Conservation (phyloP, 2,329 filamentous ascomycete genomes). For the Pleoardoris graminearum region DNA sequence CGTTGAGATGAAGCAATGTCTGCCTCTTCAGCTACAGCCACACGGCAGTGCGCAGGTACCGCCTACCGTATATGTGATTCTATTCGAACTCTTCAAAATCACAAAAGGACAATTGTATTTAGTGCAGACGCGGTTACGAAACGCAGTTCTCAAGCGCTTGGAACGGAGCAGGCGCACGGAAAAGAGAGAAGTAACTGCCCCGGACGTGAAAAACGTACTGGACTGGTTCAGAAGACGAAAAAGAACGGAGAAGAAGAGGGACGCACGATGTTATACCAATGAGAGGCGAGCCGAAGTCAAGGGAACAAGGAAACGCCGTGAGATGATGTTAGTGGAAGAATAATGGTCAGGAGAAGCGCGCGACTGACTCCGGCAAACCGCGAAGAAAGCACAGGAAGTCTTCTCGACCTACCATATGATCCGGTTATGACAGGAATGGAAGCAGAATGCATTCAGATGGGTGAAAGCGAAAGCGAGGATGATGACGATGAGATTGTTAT, state of each 20-base stretch:
- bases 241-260: background rate
- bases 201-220: background rate
- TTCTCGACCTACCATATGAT: background rate
- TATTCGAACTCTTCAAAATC: background rate
- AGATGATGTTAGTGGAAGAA: background rate
- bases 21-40: background rate
- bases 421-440: background rate
- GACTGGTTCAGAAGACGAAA: background rate
- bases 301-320: background rate
- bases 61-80: background rate
- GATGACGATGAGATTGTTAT: background rate
- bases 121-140: background rate
- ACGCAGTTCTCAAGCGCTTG: background rate
- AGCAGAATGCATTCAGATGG: background rate
- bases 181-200: background rate
- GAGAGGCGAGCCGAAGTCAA: background rate
- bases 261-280: background rate
- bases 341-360: background rate
- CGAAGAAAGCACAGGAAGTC: background rate
- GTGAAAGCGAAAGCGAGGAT: background rate
- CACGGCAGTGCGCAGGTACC: background rate
- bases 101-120: background rate
- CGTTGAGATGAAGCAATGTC: background rate
- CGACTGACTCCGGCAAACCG: background rate
- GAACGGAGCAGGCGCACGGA: background rate